Evolutionary conservation across 2,329 filamentous ascomycete genomes (phyloP), one percentile per base, ranked within the genome.

Genomic region (Nectriaceae sp.): DNA sequence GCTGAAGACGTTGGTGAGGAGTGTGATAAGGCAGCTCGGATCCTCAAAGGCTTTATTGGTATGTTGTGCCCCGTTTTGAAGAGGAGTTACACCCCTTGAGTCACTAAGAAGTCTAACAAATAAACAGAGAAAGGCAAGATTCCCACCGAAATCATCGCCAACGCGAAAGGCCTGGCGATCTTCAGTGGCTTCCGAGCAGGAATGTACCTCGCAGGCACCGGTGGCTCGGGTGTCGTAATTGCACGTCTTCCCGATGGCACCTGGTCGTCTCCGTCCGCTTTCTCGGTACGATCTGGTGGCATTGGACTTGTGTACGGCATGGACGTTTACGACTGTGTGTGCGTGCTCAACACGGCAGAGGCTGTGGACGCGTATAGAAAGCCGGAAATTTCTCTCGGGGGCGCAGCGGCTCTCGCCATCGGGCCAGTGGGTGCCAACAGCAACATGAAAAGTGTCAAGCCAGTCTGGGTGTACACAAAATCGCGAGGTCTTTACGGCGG

Each of bases 241-340:
- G 75, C 72, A 5, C 75, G 77, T 16, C 72, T 75, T 45, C 68
- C 71, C 3, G 78, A 82, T 57, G 80, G 79, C 2, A 69, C 67
- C 3, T 90, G 86, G 87, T 87, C 83, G 45, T 83, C 85, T 4
- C 87, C 87, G 0, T 87, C 83, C 0, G 86, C 85, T 21, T 87
- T 90, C 61, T 75, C 88, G 65, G 76, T 88, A 24, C 85, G 89
- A 62, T 88, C 86, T 0, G 79, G 84, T 2, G 84, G 84, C 8
- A 75, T 88, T 4, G 87, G 87, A 0, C 85, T 90, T 60, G 75
- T 89, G 40, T 79, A 84, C 3, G 87, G 87, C 4, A 78, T 89
- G 4, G 87, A 90, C 65, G 86, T 90, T 16, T 89, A 89, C 70
- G 87, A 90, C 62, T 89, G 85, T 58, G 85, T 90, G 21, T 80